Evolutionary conservation across 768 basidiomycete genomes (phyloP).

Genomic region (Hypholoma fasciculare): DNA sequence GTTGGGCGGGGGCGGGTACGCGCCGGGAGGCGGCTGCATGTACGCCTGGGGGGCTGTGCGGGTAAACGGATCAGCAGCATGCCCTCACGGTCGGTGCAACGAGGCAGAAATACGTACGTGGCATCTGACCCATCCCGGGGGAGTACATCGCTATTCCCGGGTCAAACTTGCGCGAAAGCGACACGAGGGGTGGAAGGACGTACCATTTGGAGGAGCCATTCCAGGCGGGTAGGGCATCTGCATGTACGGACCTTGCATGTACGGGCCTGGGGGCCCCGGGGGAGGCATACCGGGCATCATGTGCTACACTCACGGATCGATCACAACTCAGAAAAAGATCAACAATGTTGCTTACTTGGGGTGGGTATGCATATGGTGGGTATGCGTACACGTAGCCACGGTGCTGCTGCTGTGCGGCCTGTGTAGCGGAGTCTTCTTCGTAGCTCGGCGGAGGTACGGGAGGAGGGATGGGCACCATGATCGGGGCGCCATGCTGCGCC

Average conservation of each 20-base stretch:
- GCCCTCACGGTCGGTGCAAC: background rate
- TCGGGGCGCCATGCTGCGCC: slow-evolving; percentile 65
- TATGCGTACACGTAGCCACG: slow-evolving; percentile 72
- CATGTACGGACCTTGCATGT: slow-evolving; percentile 79
- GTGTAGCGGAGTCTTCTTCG: slow-evolving; percentile 73
- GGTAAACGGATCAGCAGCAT: slow-evolving; percentile 3
- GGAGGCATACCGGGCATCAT: slow-evolving; percentile 89
- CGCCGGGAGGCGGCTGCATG: slow-evolving; percentile 74
- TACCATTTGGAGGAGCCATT: slow-evolving; percentile 80
- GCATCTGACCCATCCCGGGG: slow-evolving; percentile 86
- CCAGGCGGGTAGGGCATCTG: slow-evolving; percentile 80
- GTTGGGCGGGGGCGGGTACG: slow-evolving; percentile 77
- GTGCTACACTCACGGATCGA: slow-evolving; percentile 39
- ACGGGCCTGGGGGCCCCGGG: slow-evolving; percentile 73
- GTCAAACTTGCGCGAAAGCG: slow-evolving; percentile 1
- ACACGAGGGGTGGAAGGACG: slow-evolving; percentile 20
- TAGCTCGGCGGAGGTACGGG: slow-evolving; percentile 75
- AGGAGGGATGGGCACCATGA: slow-evolving; percentile 65
- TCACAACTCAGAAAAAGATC: background rate
- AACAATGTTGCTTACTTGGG: slow-evolving; percentile 51
- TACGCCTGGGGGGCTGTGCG: slow-evolving; percentile 67
- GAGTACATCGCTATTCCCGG: slow-evolving; percentile 69
- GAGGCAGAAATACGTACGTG: slow-evolving; percentile 53
- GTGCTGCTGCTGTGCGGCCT: slow-evolving; percentile 39
- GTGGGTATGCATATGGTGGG: slow-evolving; percentile 75